phyloP scores from a whole-genome alignment of 1,139 yeast species.

The Protomyces arabidopsidicola region DNA sequence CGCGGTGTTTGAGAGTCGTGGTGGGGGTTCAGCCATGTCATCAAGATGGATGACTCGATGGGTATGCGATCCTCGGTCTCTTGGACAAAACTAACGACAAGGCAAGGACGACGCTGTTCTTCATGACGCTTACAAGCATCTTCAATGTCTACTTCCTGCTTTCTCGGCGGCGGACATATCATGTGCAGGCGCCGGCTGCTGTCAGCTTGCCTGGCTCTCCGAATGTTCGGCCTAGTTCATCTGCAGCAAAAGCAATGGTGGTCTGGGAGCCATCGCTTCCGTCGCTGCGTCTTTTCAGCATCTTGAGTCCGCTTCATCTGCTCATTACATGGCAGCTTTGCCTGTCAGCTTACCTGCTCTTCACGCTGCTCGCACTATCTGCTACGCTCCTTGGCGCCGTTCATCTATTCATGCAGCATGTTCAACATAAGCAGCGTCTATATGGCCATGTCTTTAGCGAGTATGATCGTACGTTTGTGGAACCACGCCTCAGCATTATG shows the following conservation, averaged over 20 bases:
- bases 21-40: not conserved
- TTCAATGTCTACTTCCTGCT: not conserved
- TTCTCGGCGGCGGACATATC: not conserved
- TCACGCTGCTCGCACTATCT: conserved; percentile 45
- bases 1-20: conserved; percentile 1
- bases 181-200: not conserved
- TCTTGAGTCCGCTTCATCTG: conserved; percentile 56
- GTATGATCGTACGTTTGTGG: conserved; percentile 60
- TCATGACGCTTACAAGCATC: not conserved
- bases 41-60: not conserved
- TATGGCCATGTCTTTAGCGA: conserved; percentile 61
- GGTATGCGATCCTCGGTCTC: not conserved
- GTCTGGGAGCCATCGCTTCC: conserved; percentile 57
- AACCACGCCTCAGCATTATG: conserved; percentile 53
- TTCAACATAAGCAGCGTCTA: conserved; percentile 58
- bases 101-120: not conserved
- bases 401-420: conserved; percentile 47
- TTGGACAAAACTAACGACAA: not conserved
- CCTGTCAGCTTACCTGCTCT: conserved; percentile 40
- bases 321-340: conserved; percentile 45
- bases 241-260: not conserved
- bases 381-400: conserved; percentile 39
- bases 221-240: not conserved
- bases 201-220: not conserved
- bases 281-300: conserved; percentile 46